These are phyloP conservation scores for Camellia japonica DNA, from an alignment of 148 eudicot species.

Conservation along the genomic window DNA sequence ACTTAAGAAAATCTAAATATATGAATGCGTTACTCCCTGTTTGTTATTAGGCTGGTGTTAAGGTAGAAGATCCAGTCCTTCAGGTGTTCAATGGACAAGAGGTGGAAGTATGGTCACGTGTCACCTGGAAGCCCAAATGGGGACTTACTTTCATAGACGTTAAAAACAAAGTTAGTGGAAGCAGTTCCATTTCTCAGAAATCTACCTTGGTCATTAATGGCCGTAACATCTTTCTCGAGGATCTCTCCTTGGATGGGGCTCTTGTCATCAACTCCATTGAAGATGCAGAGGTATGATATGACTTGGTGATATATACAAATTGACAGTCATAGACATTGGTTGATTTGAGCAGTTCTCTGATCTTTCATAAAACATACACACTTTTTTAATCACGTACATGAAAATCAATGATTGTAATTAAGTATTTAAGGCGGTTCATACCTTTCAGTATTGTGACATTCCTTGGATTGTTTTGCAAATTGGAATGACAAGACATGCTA, in stretches of 20 bases:
- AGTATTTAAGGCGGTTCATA: background rate
- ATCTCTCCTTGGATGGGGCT: conserved; percentile 84
- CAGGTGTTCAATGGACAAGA: conserved; percentile 81
- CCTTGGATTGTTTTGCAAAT: background rate
- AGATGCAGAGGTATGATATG: conserved; percentile 75
- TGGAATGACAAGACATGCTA: background rate
- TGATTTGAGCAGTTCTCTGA: background rate
- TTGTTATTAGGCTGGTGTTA: conserved; percentile 67
- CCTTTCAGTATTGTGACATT: background rate
- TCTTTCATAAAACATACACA: background rate
- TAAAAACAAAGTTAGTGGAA: conserved; percentile 60
- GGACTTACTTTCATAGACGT: conserved; percentile 72
- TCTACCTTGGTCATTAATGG: conserved; percentile 86
- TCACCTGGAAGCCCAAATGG: conserved; percentile 96
- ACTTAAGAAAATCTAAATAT: background rate
- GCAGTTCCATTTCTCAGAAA: conserved; percentile 56
- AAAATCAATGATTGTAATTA: background rate
- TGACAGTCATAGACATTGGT: background rate
- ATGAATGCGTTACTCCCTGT: background rate
- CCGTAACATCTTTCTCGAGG: conserved; percentile 48
- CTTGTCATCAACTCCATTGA: conserved; percentile 60
- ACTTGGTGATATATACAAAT: background rate
- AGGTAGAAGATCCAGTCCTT: conserved; percentile 60
- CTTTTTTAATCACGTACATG: background rate
- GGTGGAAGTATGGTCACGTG: conserved; percentile 90